A percentile compares a stretch with the other conserved stretches of the same genome.
These are phyloP conservation scores for Geranium brycei DNA, from an alignment of 345 rosid genomes.

Conservation along the genomic window DNA sequence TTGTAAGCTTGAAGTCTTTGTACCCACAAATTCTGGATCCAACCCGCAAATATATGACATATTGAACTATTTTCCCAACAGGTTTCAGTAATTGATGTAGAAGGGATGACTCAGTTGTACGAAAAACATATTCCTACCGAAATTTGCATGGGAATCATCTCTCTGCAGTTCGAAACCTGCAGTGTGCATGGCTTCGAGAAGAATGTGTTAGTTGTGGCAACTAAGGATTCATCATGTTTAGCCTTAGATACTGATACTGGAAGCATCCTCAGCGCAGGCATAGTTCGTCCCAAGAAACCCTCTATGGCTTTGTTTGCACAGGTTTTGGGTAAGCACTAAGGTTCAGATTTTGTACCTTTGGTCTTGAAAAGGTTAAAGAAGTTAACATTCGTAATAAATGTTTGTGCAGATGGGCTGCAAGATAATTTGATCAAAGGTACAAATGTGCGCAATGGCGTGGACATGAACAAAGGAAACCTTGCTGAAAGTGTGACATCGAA, in stretches of 20 bases:
- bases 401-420: slow-evolving; percentile 33
- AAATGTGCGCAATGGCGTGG: slow-evolving; percentile 17
- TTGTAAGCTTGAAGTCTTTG: too few species aligned
- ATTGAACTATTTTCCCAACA: slow-evolving; percentile 16
- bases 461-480: slow-evolving; percentile 1
- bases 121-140: slow-evolving; percentile 57
- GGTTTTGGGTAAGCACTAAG: slow-evolving; percentile 39
- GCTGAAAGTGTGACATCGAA: slow-evolving; percentile 21
- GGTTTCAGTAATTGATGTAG: slow-evolving; percentile 56
- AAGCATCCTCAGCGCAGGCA: slow-evolving; percentile 43
- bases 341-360: background rate
- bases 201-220: slow-evolving; percentile 61
- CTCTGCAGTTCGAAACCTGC: slow-evolving; percentile 58
- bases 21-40: background rate
- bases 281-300: slow-evolving; percentile 71
- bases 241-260: slow-evolving; percentile 61
- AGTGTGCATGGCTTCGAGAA: slow-evolving; percentile 63
- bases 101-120: slow-evolving; percentile 38
- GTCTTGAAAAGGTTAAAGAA: too few species aligned
- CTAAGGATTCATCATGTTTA: slow-evolving; percentile 70
- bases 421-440: slow-evolving; percentile 23
- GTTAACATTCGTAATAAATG: background rate
- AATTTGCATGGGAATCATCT: slow-evolving; percentile 47
- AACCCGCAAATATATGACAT: background rate
- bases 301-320: slow-evolving; percentile 71